Percentiles rank a stretch among this genome's conserved stretches.
Conservation (phyloP, 495 filamentous ascomycete species). For the Talaromyces wortmannii region DNA sequence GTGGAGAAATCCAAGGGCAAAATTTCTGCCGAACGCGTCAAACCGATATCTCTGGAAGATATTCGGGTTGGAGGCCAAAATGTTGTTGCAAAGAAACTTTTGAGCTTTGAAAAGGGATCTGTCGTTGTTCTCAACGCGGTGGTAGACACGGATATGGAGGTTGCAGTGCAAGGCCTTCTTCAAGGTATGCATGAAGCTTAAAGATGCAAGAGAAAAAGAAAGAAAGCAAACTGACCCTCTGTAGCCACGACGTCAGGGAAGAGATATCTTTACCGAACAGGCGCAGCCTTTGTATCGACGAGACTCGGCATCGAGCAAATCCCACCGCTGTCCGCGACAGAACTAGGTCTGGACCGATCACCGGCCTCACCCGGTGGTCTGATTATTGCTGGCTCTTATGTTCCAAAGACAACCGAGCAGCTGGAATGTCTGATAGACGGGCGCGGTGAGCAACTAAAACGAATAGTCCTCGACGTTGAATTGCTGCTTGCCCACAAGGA, state of each 20-base stretch:
- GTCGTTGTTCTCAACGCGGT: conserved; percentile 46
- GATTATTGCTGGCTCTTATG: conserved; percentile 47
- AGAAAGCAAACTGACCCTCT: conserved; percentile 16
- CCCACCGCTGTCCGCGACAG: conserved; percentile 32
- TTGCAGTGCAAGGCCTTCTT: conserved; percentile 39
- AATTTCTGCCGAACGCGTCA: conserved; percentile 22
- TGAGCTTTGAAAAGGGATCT: conserved; percentile 13
- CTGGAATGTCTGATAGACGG: conserved; percentile 29
- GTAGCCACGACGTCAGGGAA: neutral
- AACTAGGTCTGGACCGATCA: conserved; percentile 23
- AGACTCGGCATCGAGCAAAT: conserved; percentile 40
- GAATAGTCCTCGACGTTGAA: conserved; percentile 42
- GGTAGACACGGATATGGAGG: conserved; percentile 45
- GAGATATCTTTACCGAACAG: conserved; percentile 37
- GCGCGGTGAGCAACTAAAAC: conserved; percentile 26
- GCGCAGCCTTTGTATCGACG: conserved; percentile 49
- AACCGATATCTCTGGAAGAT: conserved; percentile 37
- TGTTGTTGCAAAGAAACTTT: conserved; percentile 29
- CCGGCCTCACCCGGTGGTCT: conserved; percentile 33
- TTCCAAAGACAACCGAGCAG: conserved; percentile 48
- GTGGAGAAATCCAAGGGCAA: conserved; percentile 39
- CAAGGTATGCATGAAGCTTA: conserved; percentile 16
- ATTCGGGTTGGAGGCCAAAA: conserved; percentile 32
- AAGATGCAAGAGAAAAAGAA: conserved; percentile 24
- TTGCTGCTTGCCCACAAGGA: conserved; percentile 29